These are phyloP conservation scores for Chara braunii DNA, from an alignment of 139 green algal genomes.

Conservation along the genomic window DNA sequence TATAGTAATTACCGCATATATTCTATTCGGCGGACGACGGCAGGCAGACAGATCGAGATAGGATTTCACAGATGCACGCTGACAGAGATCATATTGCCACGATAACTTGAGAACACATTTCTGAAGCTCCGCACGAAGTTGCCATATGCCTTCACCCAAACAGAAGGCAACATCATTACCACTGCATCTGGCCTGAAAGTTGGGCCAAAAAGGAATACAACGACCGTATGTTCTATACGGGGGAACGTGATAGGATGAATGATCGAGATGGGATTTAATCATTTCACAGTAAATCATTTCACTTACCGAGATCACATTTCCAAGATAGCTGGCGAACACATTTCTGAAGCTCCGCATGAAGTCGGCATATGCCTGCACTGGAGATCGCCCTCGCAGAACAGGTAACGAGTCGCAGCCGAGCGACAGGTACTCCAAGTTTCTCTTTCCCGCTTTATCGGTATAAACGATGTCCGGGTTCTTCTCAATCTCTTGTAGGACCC, in stretches of 20 bases:
- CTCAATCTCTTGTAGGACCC: constrained; percentile 82
- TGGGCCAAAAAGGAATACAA: no score
- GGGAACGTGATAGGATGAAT: no score
- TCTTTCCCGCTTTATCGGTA: constrained; percentile 73
- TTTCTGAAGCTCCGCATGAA: constrained; percentile 85
- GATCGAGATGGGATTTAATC: no score
- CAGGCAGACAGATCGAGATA: no score
- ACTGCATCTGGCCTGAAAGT: no score
- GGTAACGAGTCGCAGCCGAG: constrained; percentile 78
- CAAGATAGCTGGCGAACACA: constrained; percentile 38
- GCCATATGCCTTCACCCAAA: no score
- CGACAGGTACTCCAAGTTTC: constrained; percentile 90
- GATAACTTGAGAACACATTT: constrained; percentile 43
- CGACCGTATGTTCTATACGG: no score
- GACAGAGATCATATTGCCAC: constrained; percentile 36
- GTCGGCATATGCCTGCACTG: constrained; percentile 82
- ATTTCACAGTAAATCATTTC: not conserved
- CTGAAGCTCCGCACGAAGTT: constrained; percentile 88
- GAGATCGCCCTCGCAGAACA: constrained; percentile 76
- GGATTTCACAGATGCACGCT: constrained; percentile 29
- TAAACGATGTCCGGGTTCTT: constrained; percentile 89
- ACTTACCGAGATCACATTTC: constrained; percentile 33
- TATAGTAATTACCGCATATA: no score
- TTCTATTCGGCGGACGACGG: no score
- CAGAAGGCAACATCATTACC: no score